Evolutionary conservation across 1,139 yeast genomes (phyloP).

Genomic region (Taphrina pruni): DNA sequence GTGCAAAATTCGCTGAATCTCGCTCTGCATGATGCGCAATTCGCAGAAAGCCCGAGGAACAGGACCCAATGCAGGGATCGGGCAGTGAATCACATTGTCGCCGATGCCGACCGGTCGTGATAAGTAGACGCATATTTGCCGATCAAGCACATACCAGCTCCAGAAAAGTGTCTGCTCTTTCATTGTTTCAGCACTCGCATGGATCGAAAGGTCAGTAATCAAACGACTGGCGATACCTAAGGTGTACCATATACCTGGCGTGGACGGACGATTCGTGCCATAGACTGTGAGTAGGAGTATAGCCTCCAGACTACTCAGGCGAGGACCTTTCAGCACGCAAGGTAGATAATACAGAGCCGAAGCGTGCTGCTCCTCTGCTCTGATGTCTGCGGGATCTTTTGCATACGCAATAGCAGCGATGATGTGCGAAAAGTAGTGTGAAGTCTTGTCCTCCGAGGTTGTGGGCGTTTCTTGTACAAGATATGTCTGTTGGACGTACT

Average conservation of each 20-base stretch:
- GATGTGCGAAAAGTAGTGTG: conserved; percentile 66
- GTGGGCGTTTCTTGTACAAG: conserved; percentile 81
- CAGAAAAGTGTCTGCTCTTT: conserved; percentile 80
- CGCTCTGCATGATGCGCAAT: conserved; percentile 76
- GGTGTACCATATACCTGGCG: conserved; percentile 93
- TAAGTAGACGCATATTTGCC: conserved; percentile 74
- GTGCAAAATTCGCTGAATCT: conserved; percentile 72
- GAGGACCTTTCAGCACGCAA: conserved; percentile 63
- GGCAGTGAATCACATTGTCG: conserved; percentile 46
- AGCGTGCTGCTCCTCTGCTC: conserved; percentile 70
- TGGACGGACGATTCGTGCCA: conserved; percentile 60
- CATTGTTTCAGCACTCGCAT: conserved; percentile 59
- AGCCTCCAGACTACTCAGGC: conserved; percentile 75
- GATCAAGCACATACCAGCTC: conserved; percentile 84
- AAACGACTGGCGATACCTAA: conserved; percentile 79
- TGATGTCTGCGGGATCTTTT: conserved; percentile 71
- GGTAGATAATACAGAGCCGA: conserved; percentile 71
- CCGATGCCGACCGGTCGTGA: conserved; percentile 74
- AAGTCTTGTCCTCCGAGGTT: conserved; percentile 61
- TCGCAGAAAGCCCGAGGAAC: conserved; percentile 58
- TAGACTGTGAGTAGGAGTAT: conserved; percentile 70
- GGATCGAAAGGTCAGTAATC: conserved; percentile 83
- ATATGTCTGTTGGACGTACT: conserved; percentile 65
- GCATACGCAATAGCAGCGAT: conserved; percentile 83
- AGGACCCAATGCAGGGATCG: conserved; percentile 49